A percentile compares a stretch with the other conserved stretches of the same genome.
Conservation (phyloP, 345 rosid species). For the Fremontodendron californicum region DNA sequence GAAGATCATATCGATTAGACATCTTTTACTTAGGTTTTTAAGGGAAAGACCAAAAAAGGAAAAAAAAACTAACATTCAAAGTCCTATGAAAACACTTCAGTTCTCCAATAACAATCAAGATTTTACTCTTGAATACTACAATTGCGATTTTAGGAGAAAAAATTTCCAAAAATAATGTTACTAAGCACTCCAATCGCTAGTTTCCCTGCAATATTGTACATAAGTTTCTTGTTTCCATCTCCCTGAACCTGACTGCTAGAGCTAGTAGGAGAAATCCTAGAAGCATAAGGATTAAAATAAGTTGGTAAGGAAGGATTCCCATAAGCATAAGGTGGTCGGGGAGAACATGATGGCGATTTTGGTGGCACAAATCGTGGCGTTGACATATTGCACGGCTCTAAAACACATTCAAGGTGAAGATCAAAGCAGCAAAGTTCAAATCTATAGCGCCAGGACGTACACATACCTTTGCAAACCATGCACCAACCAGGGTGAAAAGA, state of each 20-base stretch:
- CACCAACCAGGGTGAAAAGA: conserved; percentile 17
- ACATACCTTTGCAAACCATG: conserved; percentile 26
- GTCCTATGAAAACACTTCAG: no score
- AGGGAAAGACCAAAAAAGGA: no score
- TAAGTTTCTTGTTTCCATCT: neutral
- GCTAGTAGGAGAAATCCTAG: neutral
- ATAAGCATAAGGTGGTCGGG: neutral
- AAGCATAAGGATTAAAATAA: neutral
- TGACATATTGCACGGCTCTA: conserved; percentile 15
- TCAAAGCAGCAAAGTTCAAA: conserved; percentile 32
- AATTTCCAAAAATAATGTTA: conserved; percentile 14
- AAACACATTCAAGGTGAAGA: conserved; percentile 36
- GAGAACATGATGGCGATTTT: neutral
- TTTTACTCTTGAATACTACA: neutral
- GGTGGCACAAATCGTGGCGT: conserved; percentile 8
- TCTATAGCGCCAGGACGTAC: conserved; percentile 38
- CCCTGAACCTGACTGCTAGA: neutral
- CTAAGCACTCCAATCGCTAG: conserved; percentile 23
- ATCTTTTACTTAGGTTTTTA: no score
- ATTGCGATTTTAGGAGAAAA: neutral
- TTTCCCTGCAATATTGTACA: conserved; percentile 17
- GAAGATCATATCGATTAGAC: no score
- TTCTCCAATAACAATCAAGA: neutral
- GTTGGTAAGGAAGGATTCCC: neutral
- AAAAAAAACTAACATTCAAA: no score